These are phyloP conservation scores for Candolleomyces aberdarensis DNA, from an alignment of 768 basidiomycete species.

Conservation along the genomic window DNA sequence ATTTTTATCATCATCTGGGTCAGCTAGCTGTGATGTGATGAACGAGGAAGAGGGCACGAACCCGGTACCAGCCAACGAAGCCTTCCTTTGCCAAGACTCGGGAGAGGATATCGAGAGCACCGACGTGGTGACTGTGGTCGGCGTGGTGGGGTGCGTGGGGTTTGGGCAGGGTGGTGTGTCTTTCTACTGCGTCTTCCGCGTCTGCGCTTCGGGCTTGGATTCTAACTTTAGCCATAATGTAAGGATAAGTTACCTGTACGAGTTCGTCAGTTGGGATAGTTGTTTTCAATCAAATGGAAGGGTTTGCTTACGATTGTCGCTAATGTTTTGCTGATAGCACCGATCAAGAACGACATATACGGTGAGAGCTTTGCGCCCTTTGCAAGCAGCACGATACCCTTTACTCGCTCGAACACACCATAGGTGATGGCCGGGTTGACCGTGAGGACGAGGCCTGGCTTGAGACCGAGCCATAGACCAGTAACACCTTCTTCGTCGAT, in stretches of 20 bases:
- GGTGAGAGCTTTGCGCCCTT: slow-evolving; percentile 67
- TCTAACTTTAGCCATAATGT: slow-evolving; percentile 95
- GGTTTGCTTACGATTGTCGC: slow-evolving; percentile 77
- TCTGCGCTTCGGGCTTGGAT: slow-evolving; percentile 82
- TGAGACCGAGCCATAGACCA: slow-evolving; percentile 91
- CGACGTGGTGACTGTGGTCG: slow-evolving; percentile 48
- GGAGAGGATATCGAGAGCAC: slow-evolving; percentile 74
- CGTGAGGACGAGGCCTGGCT: slow-evolving; percentile 91
- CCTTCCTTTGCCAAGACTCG: slow-evolving; percentile 77
- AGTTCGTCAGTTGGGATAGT: background rate
- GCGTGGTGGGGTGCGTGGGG: slow-evolving; percentile 39
- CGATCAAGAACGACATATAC: slow-evolving; percentile 77
- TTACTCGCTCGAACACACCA: slow-evolving; percentile 90
- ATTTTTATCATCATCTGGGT: background rate
- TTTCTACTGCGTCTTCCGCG: slow-evolving; percentile 42
- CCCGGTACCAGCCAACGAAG: slow-evolving; percentile 93
- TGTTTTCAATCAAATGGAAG: background rate
- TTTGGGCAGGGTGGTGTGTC: slow-evolving; percentile 34
- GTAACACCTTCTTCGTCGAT: slow-evolving; percentile 83
- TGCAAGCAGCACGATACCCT: slow-evolving; percentile 64
- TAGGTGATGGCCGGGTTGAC: slow-evolving; percentile 98
- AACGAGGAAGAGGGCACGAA: slow-evolving; percentile 28
- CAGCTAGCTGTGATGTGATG: background rate
- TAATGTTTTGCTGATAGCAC: slow-evolving; percentile 90
- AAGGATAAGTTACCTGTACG: slow-evolving; percentile 84